These are phyloP conservation scores for Pythium aquatile DNA, from an alignment of 352 stramenopile genomes.

Conservation along the genomic window DNA sequence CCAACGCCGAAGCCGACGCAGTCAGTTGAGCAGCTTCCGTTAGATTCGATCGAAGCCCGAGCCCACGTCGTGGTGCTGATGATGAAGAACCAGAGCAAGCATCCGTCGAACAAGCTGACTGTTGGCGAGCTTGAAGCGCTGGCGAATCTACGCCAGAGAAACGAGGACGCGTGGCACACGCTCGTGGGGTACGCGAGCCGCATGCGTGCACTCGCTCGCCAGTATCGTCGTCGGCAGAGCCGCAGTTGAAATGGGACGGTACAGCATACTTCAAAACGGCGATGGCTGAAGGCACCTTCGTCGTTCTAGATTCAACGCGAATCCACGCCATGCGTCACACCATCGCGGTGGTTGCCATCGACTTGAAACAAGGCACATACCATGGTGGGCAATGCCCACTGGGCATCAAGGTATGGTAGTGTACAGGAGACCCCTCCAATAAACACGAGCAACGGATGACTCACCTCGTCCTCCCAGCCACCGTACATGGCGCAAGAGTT, in stretches of 20 bases:
- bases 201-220: constrained; percentile 13
- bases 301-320: background rate
- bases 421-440: too few species aligned
- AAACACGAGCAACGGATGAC: too few species aligned
- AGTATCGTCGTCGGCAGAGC: background rate
- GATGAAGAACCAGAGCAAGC: constrained; percentile 44
- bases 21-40: constrained; percentile 8
- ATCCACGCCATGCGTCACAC: background rate
- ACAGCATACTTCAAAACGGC: background rate
- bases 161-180: constrained; percentile 1
- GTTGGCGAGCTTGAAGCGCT: constrained; percentile 23
- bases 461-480: too few species aligned
- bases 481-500: too few species aligned
- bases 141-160: constrained; percentile 6
- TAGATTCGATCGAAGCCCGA: constrained; percentile 22
- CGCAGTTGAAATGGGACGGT: background rate
- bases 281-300: background rate
- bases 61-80: constrained; percentile 36
- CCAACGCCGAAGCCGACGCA: constrained; percentile 3
- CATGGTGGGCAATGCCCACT: too few species aligned
- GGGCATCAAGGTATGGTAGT: too few species aligned
- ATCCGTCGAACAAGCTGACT: constrained; percentile 29
- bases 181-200: constrained; percentile 15
- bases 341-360: too few species aligned
- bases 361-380: too few species aligned